Evolutionary conservation across 768 basidiomycete genomes (phyloP), one percentile per base, ranked within the genome.

Genomic region (Amanita muscaria): DNA sequence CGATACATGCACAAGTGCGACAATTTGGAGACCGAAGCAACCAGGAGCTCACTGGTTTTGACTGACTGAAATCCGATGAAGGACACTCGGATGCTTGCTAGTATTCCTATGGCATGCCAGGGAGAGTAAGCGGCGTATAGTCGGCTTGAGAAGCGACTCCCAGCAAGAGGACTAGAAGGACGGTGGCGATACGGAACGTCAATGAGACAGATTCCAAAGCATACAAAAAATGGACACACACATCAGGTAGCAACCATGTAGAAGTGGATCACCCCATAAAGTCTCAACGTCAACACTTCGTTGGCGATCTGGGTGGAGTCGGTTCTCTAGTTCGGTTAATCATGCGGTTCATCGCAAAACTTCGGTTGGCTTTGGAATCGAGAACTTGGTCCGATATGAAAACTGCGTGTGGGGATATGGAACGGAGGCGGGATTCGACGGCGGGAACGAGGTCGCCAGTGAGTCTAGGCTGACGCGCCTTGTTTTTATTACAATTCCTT

Each of bases 241-340:
- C 94, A 96, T 96, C 96, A 99, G 23, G 96, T 96, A 42, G 96
- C 94, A n/a, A 99, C 96, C 96, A 99, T 99, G 75, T 98, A 99
- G 54, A 97, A 98, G 68, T 99, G 98, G 67, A 98, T 98, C 3
- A 98, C 67, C 14, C 93, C 96, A n/a, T n/a, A n/a, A n/a, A n/a
- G n/a, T n/a, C n/a, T n/a, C n/a, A n/a, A n/a, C n/a, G n/a, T n/a
- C n/a, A n/a, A n/a, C n/a, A n/a, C n/a, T n/a, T n/a, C n/a, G n/a
- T n/a, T n/a, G n/a, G n/a, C n/a, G n/a, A n/a, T n/a, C n/a, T n/a
- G n/a, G n/a, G n/a, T n/a, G n/a, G n/a, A n/a, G n/a, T n/a, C n/a
- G n/a, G n/a, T n/a, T n/a, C n/a, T n/a, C n/a, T n/a, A n/a, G n/a
- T n/a, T n/a, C n/a, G n/a, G n/a, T n/a, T n/a, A n/a, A n/a, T n/a